These are phyloP conservation scores for Suhomyces pyralidae DNA, from an alignment of 805 yeast genomes.

Conservation along the genomic window DNA sequence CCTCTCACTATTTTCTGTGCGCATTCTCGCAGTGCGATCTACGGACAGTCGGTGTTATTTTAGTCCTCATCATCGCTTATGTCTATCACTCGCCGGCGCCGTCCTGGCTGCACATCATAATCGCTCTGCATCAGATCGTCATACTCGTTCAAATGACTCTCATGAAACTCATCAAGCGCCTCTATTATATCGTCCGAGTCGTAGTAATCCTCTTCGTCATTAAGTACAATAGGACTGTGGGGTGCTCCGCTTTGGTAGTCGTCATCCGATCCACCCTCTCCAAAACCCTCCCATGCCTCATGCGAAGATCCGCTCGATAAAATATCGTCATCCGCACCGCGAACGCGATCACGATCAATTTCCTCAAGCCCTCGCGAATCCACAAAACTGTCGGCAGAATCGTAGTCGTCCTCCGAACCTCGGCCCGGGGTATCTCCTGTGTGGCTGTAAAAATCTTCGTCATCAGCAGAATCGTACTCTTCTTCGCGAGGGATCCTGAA, in stretches of 20 bases:
- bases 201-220: constrained; percentile 6
- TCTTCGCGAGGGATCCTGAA: constrained; percentile 36
- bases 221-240: constrained; percentile 9
- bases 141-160: constrained; percentile 11
- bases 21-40: neutral
- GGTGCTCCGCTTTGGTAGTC: constrained; percentile 4
- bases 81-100: constrained; percentile 1
- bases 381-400: constrained; percentile 32
- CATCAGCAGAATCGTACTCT: constrained; percentile 34
- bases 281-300: constrained; percentile 21
- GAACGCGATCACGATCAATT: constrained; percentile 17
- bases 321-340: constrained; percentile 13
- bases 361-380: constrained; percentile 23
- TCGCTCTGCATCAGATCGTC: constrained; percentile 1
- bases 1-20: neutral
- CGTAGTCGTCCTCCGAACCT: constrained; percentile 18
- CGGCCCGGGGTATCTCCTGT: neutral
- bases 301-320: constrained; percentile 11
- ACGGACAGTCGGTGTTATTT: neutral
- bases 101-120: neutral
- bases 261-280: constrained; percentile 4
- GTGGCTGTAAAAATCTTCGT: constrained; percentile 16
- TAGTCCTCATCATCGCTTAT: constrained; percentile 19
- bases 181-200: constrained; percentile 18
- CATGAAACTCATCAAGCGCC: constrained; percentile 25